These are phyloP conservation scores for Whalleya microplaca DNA, from an alignment of 2,329 filamentous ascomycete species.

Conservation along the genomic window DNA sequence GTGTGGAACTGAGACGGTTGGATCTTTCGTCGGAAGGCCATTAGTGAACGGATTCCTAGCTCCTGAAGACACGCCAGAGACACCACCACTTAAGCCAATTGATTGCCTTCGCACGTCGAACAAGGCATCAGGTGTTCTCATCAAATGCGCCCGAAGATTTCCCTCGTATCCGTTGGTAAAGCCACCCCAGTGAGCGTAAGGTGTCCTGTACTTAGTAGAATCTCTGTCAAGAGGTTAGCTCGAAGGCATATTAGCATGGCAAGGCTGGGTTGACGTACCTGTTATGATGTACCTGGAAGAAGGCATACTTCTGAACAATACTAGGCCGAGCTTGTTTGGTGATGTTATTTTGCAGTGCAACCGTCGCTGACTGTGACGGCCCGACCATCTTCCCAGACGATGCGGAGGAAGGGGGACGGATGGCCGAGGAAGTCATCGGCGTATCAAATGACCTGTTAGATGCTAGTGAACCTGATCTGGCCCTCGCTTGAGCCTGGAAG, in stretches of 20 bases:
- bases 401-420: conserved; percentile 42
- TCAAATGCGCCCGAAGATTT: conserved; percentile 50
- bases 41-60: conserved; percentile 21
- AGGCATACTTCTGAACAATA: conserved; percentile 59
- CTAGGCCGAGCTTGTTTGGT: conserved; percentile 34
- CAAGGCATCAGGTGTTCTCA: conserved; percentile 46
- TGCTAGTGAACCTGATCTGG: conserved; percentile 37
- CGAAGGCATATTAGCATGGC: neutral
- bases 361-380: conserved; percentile 28
- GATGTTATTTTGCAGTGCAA: conserved; percentile 22
- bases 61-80: conserved; percentile 12
- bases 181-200: conserved; percentile 60
- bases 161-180: conserved; percentile 67
- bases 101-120: conserved; percentile 34
- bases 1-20: neutral
- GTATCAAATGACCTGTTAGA: conserved; percentile 38
- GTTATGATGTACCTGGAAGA: conserved; percentile 64
- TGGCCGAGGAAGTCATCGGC: conserved; percentile 41
- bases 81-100: conserved; percentile 18
- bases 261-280: conserved; percentile 44
- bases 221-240: conserved; percentile 46
- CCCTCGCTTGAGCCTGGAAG: conserved; percentile 40
- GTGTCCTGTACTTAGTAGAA: conserved; percentile 60
- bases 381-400: conserved; percentile 36
- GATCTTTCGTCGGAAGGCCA: conserved; percentile 4